Evolutionary conservation across 495 filamentous ascomycete species (phyloP).

Genomic region (Hypomontagnella monticulosa): DNA sequence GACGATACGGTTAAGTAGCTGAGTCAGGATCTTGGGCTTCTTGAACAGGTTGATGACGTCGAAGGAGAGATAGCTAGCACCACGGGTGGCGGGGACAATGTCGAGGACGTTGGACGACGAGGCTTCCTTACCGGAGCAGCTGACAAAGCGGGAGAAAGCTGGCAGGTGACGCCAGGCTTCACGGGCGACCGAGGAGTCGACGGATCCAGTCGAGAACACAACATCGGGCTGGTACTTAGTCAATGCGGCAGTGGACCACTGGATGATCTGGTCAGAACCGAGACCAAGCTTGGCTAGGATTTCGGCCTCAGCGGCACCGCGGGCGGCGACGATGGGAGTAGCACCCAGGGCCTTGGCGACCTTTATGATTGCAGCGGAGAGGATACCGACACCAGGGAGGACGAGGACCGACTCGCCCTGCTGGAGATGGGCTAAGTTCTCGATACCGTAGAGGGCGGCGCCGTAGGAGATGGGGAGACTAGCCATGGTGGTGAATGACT

Average conservation of each 20-base stretch:
- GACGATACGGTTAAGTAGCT: background rate
- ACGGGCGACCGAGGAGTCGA: conserved; percentile 26
- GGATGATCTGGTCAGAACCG: conserved; percentile 51
- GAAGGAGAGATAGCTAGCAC: conserved; percentile 32
- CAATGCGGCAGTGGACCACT: conserved; percentile 18
- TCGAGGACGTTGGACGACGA: conserved; percentile 24
- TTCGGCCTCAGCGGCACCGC: background rate
- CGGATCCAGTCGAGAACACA: conserved; percentile 41
- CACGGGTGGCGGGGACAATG: conserved; percentile 28
- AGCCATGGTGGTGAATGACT: background rate
- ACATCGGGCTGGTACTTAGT: conserved; percentile 42
- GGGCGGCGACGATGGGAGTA: conserved; percentile 50
- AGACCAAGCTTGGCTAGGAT: conserved; percentile 45
- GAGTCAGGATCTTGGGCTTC: conserved; percentile 13
- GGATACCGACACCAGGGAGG: conserved; percentile 38
- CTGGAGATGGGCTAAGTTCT: conserved; percentile 26
- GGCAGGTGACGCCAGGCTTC: conserved; percentile 53
- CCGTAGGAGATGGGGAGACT: conserved; percentile 14
- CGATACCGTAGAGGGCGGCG: conserved; percentile 27
- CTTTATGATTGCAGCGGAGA: conserved; percentile 53
- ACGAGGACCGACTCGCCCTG: conserved; percentile 27
- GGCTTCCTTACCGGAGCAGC: conserved; percentile 60
- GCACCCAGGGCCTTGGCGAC: conserved; percentile 52
- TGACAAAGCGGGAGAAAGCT: conserved; percentile 62
- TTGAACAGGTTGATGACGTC: conserved; percentile 31